Evolutionary conservation across 768 basidiomycete genomes (phyloP), one percentile per base, ranked within the genome.

Genomic region (Amanita phalloides): DNA sequence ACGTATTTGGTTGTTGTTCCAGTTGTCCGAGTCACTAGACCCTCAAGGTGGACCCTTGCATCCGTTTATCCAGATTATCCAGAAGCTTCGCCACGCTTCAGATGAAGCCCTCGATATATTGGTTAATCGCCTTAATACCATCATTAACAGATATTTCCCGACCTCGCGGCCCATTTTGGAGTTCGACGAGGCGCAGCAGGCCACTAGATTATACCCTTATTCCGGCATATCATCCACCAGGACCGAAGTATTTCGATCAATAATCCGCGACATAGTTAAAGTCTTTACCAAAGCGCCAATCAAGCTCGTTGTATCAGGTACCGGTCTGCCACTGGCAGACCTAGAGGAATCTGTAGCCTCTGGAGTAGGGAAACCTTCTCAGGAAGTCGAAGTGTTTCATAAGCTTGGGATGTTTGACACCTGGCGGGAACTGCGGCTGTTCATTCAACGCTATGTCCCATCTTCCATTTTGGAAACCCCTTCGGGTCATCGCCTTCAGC

Each of bases 51-150:
- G 28, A 39, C 30, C 37, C 52, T 35, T 38, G 9, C 57, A 58
- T 49, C 56, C 56, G 53, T 58, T 58, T 55, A 7, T 53, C 48
- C 51, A 39, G n/a, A 55, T 58, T 39, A 55, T 55, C 3, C 13
- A 41, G 35, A 47, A 46, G 41, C 54, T 58, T 37, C 25, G 41
- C 46, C n/a, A 26, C 21, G 58, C 58, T 45, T 58, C 58, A n/a
- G 47, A 35, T 50, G 14, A 28, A 43, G 56, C 56, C 43, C 54
- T 58, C 26, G 32, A 51, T 38, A 17, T n/a, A 45, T 47, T 57
- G 51, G 49, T 58, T 52, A 10, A 35, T 28, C 20, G 49, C 45
- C 45, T 58, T 46, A 33, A 53, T 49, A 28, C 3, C 41, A 53
- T 55, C 48, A 44, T 32, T 52, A 6, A 6, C n/a, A 33, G 39